phyloP scores from a whole-genome alignment of 2,329 filamentous ascomycete genomes.

The Trichophyton benhamiae region DNA sequence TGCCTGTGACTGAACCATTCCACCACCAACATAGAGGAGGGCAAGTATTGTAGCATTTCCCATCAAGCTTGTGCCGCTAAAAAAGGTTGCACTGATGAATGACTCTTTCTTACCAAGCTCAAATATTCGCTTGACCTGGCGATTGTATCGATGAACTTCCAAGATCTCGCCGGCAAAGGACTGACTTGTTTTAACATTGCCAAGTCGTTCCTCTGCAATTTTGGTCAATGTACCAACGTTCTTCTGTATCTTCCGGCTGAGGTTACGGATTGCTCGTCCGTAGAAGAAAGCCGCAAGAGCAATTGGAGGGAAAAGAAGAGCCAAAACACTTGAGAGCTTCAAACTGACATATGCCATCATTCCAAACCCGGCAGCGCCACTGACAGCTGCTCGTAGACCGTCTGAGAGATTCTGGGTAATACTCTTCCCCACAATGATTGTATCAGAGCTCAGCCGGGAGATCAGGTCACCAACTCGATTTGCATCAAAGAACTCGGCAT shows the following conservation, averaged over 20 bases:
- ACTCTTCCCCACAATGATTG: slow-evolving; percentile 94
- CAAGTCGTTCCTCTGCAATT: slow-evolving; percentile 93
- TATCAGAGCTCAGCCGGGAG: slow-evolving; percentile 87
- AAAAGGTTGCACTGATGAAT: slow-evolving; percentile 81
- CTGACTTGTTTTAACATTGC: slow-evolving; percentile 92
- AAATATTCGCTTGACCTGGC: slow-evolving; percentile 84
- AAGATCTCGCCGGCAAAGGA: slow-evolving; percentile 89
- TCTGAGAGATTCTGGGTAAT: slow-evolving; percentile 97
- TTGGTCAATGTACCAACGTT: slow-evolving; percentile 88
- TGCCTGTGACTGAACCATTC: slow-evolving; percentile 72
- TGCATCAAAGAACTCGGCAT: slow-evolving; percentile 97
- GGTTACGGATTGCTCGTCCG: slow-evolving; percentile 72
- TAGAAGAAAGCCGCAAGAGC: slow-evolving; percentile 86
- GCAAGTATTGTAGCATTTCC: slow-evolving; percentile 94
- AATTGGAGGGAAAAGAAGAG: slow-evolving; percentile 79
- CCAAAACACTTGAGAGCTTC: slow-evolving; percentile 74
- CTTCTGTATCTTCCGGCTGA: slow-evolving; percentile 87
- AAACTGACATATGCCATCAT: slow-evolving; percentile 96
- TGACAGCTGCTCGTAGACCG: slow-evolving; percentile 81
- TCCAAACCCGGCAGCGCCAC: slow-evolving; percentile 73
- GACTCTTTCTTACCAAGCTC: slow-evolving; percentile 76
- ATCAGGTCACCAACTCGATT: slow-evolving; percentile 95
- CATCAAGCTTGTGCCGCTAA: slow-evolving; percentile 55
- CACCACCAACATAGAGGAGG: slow-evolving; percentile 78
- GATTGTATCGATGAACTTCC: slow-evolving; percentile 83